phyloP scores from a whole-genome alignment of 306 rosid species.

The Geum urbanum region DNA sequence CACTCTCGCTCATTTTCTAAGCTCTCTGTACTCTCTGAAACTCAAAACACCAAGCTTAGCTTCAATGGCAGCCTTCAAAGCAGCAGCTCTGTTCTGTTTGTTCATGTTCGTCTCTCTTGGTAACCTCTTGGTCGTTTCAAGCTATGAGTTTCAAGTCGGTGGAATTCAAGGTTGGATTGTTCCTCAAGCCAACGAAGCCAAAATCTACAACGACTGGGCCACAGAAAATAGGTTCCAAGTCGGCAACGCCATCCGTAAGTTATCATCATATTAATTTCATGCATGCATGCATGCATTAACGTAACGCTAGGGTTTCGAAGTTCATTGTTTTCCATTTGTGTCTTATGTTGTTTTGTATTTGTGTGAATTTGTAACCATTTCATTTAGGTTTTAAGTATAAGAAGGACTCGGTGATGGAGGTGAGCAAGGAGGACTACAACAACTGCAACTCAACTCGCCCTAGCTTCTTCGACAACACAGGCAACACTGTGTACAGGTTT shows the following conservation, averaged over 20 bases:
- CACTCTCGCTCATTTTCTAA: neutral
- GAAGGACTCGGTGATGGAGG: slow-evolving; percentile 89
- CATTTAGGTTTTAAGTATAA: slow-evolving; percentile 61
- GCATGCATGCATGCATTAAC: neutral
- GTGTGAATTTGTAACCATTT: too few relatives aligned
- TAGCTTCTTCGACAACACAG: slow-evolving; percentile 59
- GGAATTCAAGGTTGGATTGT: slow-evolving; percentile 66
- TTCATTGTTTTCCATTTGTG: neutral
- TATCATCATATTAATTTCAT: too few relatives aligned
- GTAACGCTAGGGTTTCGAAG: too few relatives aligned
- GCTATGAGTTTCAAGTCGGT: slow-evolving; percentile 69
- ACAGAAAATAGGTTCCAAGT: slow-evolving; percentile 63
- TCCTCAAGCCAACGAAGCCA: slow-evolving; percentile 59
- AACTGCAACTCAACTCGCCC: slow-evolving; percentile 75
- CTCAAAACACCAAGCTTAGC: neutral
- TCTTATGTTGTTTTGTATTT: too few relatives aligned
- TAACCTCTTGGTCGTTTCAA: slow-evolving; percentile 26
- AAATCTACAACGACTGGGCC: slow-evolving; percentile 76
- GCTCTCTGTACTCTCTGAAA: neutral
- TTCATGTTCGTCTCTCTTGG: slow-evolving; percentile 17
- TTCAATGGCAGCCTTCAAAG: slow-evolving; percentile 12
- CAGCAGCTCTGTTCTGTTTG: slow-evolving; percentile 1
- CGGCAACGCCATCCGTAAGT: slow-evolving; percentile 63
- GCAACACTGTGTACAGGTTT: slow-evolving; percentile 45
- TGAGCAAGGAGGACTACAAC: slow-evolving; percentile 48